Conservation (phyloP, 23 red algal species). For the Gracilaria vermiculophylla region DNA sequence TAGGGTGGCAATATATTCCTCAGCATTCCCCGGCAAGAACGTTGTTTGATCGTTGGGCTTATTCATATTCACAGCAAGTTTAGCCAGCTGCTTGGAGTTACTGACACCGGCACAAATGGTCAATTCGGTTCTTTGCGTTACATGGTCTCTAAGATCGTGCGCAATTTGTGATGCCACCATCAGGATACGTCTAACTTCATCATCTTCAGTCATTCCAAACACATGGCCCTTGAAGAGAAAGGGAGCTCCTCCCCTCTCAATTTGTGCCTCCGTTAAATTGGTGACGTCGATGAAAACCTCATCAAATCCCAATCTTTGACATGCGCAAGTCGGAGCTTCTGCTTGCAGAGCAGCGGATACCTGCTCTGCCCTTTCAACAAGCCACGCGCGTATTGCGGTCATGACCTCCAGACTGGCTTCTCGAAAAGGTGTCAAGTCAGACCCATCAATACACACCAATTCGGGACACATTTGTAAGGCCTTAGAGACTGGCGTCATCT, state of each 20-base stretch:
- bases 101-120: constrained; percentile 49
- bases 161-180: constrained; percentile 60
- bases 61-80: constrained; percentile 50
- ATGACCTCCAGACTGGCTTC: constrained; percentile 51
- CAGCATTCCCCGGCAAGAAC: constrained; percentile 34
- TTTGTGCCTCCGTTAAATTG: neutral
- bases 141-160: constrained; percentile 7
- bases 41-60: constrained; percentile 64
- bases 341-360: neutral
- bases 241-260: constrained; percentile 30
- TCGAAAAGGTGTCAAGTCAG: constrained; percentile 56
- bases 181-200: constrained; percentile 7
- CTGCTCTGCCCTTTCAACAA: neutral
- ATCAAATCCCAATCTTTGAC: constrained; percentile 62
- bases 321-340: neutral
- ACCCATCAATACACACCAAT: constrained; percentile 52
- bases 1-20: constrained; percentile 13
- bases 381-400: constrained; percentile 23
- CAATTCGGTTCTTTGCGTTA: constrained; percentile 13
- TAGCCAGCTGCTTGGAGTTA: constrained; percentile 37
- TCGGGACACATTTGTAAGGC: constrained; percentile 38
- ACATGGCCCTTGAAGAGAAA: constrained; percentile 46
- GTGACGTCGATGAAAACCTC: constrained; percentile 60
- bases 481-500: constrained; percentile 60
- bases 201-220: constrained; percentile 36